Evolutionary conservation across 148 eudicot species (phyloP), one percentile per base, ranked within the genome.

Genomic region (Camellia sinensis): DNA sequence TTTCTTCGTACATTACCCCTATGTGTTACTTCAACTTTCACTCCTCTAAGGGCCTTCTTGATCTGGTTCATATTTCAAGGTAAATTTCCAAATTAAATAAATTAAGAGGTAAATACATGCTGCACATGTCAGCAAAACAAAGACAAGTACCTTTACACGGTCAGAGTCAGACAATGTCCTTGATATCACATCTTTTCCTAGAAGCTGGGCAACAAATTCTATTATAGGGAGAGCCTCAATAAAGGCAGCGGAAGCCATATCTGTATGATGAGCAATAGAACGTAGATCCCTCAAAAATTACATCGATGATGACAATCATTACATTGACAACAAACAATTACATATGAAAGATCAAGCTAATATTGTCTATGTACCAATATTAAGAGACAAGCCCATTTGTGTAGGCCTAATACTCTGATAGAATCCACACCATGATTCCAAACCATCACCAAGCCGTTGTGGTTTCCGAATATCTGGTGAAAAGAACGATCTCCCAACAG

Each of bases 321-420:
- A 46, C 65, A 15, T 19, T 22, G 44, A 11, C 3, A n/a, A 62
- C 18, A 22, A 46, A 3, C 5, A 60, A 66, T 50, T 17, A 19
- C 43, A 61, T 15, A 60, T 15, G 8, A 73, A 66, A 43, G 4
- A 59, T 29, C 21, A 13, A 54, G 44, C 43, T 57, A 78, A 7
- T 17, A 41, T 45, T 48, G 21, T 56, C 29, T 14, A 15, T 41
- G 70, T 84, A 91, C 94, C 94, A 56, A 91, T 89, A 75, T 91
- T 91, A 46, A 91, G 86, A 65, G 94, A 91, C 79, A 91, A 85
- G 21, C 94, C 94, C 94, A 91, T 91, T 81, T 89, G 94, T 46
- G 94, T 91, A 12, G 94, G 94, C 74, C 92, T 87, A 37, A 91
- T 87, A 80, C 94, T 91, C 82, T 91, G 94, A 80, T 91, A 91